Evolutionary conservation across 768 basidiomycete genomes (phyloP).

Genomic region (Leccinum barrowsii): DNA sequence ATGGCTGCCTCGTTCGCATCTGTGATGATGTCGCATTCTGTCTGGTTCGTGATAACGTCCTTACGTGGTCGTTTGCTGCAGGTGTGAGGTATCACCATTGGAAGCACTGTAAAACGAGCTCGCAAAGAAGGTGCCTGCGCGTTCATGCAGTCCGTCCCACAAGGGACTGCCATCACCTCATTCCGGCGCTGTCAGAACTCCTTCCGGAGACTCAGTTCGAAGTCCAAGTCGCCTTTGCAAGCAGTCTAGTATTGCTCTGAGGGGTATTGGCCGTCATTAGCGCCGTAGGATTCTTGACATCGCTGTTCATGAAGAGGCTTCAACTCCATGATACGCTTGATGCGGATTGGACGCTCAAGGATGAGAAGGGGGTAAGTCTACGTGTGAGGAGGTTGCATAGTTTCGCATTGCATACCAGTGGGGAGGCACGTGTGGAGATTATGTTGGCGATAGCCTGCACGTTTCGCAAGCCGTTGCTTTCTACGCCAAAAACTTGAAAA

Average conservation of each 20-base stretch:
- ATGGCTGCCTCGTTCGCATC: conserved; percentile 34
- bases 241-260: conserved; percentile 40
- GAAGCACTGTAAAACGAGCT: conserved; percentile 42
- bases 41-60: neutral
- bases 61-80: conserved; percentile 13
- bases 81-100: conserved; percentile 50
- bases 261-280: conserved; percentile 36
- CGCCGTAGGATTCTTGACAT: neutral
- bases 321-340: conserved; percentile 3
- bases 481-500: no score
- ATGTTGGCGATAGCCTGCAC: no score
- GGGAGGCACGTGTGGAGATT: no score
- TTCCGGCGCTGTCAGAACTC: conserved; percentile 38
- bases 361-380: neutral
- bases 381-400: neutral
- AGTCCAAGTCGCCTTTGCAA: conserved; percentile 41
- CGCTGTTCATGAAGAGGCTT: conserved; percentile 7
- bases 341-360: neutral
- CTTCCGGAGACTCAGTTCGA: conserved; percentile 30
- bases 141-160: conserved; percentile 34
- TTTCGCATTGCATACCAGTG: neutral
- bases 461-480: no score
- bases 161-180: conserved; percentile 40
- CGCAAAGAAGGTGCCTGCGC: conserved; percentile 36
- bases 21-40: conserved; percentile 17